Conservation (phyloP, 306 rosid species). For the Rosa multiflora region DNA sequence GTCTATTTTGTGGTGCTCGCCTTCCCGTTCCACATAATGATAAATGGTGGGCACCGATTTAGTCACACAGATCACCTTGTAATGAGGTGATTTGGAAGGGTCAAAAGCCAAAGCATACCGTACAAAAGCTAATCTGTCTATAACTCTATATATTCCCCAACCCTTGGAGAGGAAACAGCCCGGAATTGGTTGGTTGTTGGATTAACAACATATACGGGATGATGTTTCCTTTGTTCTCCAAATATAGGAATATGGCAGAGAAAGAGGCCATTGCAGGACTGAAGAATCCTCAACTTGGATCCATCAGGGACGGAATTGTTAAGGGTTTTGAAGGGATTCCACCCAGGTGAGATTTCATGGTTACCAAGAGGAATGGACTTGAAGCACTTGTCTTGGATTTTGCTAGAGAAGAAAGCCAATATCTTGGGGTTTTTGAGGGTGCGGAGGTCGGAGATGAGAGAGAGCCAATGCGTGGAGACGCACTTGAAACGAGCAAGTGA, state of each 20-base stretch:
- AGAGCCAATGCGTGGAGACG: not conserved
- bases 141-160: not conserved
- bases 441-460: not conserved
- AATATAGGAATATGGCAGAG: not conserved
- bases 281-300: not conserved
- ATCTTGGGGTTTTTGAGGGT: not conserved
- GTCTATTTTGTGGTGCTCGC: not conserved
- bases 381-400: not conserved
- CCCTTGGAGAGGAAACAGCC: not conserved
- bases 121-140: not conserved
- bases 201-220: not conserved
- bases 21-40: not conserved
- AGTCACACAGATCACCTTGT: not conserved
- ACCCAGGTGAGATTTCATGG: not conserved
- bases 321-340: not conserved
- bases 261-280: not conserved
- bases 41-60: not conserved
- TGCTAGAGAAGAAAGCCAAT: not conserved
- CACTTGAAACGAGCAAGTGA: not conserved
- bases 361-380: not conserved
- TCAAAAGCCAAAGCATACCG: not conserved
- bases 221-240: too few species aligned
- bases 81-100: not conserved
- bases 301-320: not conserved
- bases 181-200: not conserved